A percentile compares a stretch with the other conserved stretches of the same genome.
phyloP scores from a whole-genome alignment of 2,329 filamentous ascomycete genomes.

The Clonostachys chloroleuca region DNA sequence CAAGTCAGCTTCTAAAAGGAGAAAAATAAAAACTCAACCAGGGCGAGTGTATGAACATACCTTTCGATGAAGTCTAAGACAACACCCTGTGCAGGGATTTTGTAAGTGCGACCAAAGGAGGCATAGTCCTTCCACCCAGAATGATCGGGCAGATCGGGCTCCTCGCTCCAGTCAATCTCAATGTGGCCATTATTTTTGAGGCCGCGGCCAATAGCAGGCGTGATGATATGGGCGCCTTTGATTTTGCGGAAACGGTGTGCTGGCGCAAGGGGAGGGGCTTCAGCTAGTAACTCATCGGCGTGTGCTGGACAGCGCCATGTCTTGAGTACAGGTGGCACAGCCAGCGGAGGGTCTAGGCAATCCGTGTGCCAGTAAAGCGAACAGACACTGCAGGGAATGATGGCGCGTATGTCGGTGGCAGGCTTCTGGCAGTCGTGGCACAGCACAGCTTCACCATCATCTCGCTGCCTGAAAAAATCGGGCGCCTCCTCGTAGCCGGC shows the following conservation, averaged over 20 bases:
- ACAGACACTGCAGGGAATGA: constrained; percentile 85
- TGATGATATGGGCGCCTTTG: constrained; percentile 47
- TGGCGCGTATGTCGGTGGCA: constrained; percentile 56
- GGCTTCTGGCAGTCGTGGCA: constrained; percentile 73
- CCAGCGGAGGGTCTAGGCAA: constrained; percentile 80
- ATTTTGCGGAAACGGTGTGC: constrained; percentile 59
- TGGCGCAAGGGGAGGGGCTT: constrained; percentile 53
- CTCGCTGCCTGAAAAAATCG: constrained; percentile 65
- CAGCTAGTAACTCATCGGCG: constrained; percentile 66
- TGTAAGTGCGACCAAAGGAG: constrained; percentile 61
- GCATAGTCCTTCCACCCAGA: constrained; percentile 52
- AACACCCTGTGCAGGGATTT: constrained; percentile 59
- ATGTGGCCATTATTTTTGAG: constrained; percentile 68
- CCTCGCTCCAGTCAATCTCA: constrained; percentile 59
- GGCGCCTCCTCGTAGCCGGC: constrained; percentile 55
- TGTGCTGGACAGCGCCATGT: constrained; percentile 91
- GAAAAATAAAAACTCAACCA: neutral
- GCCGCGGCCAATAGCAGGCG: constrained; percentile 55
- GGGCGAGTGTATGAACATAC: constrained; percentile 29
- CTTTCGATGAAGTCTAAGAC: constrained; percentile 68
- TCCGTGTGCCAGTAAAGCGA: constrained; percentile 85
- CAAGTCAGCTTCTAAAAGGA: neutral
- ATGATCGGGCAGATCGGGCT: constrained; percentile 45
- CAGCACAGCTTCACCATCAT: constrained; percentile 73
- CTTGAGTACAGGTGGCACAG: constrained; percentile 70